These are phyloP conservation scores for Neonectria neomacrospora DNA, from an alignment of 2,329 filamentous ascomycete species.

Conservation along the genomic window DNA sequence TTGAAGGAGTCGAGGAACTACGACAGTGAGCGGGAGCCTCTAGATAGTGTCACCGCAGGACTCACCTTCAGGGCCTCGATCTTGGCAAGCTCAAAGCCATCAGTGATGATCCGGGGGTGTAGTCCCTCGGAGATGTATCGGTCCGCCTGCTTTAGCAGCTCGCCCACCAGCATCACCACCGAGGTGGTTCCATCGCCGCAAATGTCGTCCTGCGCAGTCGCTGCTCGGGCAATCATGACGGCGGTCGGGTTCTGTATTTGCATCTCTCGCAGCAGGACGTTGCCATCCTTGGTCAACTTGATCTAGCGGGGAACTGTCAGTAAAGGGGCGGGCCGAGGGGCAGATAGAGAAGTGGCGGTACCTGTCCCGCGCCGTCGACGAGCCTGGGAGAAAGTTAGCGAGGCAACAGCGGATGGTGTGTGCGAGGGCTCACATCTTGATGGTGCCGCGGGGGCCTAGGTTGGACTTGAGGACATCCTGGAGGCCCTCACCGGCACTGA, in stretches of 20 bases:
- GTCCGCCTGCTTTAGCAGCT: conserved; percentile 97
- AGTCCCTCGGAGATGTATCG: conserved; percentile 96
- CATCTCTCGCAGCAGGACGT: conserved; percentile 81
- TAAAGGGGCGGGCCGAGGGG: conserved; percentile 44
- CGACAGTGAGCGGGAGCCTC: conserved; percentile 22
- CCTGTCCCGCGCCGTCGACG: conserved; percentile 76
- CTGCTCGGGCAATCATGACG: conserved; percentile 83
- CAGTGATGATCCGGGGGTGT: conserved; percentile 95
- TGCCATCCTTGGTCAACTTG: conserved; percentile 99
- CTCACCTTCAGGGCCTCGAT: conserved; percentile 85
- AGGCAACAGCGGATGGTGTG: conserved; percentile 9
- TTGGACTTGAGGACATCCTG: conserved; percentile 97
- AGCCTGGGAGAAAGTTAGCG: conserved; percentile 60
- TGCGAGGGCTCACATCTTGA: conserved; percentile 80
- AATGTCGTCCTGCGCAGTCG: conserved; percentile 98
- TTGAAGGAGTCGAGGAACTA: conserved; percentile 97
- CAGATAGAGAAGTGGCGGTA: conserved; percentile 52
- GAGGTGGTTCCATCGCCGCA: conserved; percentile 98
- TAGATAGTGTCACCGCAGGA: neutral
- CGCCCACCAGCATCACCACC: conserved; percentile 93
- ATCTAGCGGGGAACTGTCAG: conserved; percentile 68
- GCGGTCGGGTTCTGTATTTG: conserved; percentile 99
- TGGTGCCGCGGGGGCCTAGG: conserved; percentile 89
- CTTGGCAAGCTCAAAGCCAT: conserved; percentile 98
- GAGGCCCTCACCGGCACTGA: conserved; percentile 92